phyloP scores from a whole-genome alignment of 2,329 filamentous ascomycete genomes.

The Metarhizium album region DNA sequence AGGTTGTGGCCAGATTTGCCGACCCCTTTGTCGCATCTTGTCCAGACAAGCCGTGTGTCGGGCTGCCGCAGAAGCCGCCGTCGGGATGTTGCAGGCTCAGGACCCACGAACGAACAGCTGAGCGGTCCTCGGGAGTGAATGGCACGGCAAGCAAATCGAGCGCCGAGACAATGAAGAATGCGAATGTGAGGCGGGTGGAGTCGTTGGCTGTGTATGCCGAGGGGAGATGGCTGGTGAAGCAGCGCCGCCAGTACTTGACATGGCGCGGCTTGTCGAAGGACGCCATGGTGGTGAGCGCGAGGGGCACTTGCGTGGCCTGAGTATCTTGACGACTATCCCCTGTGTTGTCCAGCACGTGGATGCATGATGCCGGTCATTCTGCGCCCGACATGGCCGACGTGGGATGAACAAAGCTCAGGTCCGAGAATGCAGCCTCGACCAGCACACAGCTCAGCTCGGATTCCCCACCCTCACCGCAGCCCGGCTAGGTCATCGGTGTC shows the following conservation, averaged over 20 bases:
- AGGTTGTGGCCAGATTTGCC: slow-evolving; percentile 76
- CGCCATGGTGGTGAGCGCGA: background rate
- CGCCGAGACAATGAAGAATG: slow-evolving; percentile 79
- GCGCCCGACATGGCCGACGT: background rate
- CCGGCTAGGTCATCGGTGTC: too few relatives aligned
- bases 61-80: slow-evolving; percentile 83
- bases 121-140: slow-evolving; percentile 33
- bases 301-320: background rate
- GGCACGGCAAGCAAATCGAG: slow-evolving; percentile 68
- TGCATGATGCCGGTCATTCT: background rate
- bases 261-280: slow-evolving; percentile 54
- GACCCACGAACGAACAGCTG: slow-evolving; percentile 58
- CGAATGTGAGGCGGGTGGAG: slow-evolving; percentile 80
- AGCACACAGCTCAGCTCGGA: too few relatives aligned
- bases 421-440: too few relatives aligned
- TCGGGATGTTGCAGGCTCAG: slow-evolving; percentile 74
- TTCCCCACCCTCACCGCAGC: too few relatives aligned
- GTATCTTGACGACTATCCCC: too few relatives aligned
- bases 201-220: slow-evolving; percentile 79
- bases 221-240: slow-evolving; percentile 71
- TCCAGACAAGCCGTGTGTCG: slow-evolving; percentile 42
- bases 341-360: background rate
- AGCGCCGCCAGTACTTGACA: slow-evolving; percentile 86
- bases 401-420: too few relatives aligned
- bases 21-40: slow-evolving; percentile 34